phyloP scores from a whole-genome alignment of 1,139 yeast genomes.

The Geotrichum citri-aurantii region DNA sequence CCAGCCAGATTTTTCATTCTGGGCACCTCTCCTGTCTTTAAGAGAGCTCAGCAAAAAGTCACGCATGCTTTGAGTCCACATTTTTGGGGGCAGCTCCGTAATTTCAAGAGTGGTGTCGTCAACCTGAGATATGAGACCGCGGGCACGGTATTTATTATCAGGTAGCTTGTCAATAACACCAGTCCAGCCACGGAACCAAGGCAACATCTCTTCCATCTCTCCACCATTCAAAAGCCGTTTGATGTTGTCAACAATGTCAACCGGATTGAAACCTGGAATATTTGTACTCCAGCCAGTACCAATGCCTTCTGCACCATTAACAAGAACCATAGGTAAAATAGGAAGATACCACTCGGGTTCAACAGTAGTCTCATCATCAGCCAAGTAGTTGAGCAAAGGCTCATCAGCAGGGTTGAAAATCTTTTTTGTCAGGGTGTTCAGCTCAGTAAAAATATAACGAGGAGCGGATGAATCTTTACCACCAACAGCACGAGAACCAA shows the following conservation, averaged over 20 bases:
- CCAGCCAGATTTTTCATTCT: constrained; percentile 56
- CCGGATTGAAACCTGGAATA: constrained; percentile 86
- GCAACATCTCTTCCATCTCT: constrained; percentile 66
- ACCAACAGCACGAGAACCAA: constrained; percentile 95
- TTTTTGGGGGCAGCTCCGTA: constrained; percentile 85
- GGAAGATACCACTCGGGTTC: constrained; percentile 98
- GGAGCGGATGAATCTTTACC: constrained; percentile 99
- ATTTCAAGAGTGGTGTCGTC: constrained; percentile 80
- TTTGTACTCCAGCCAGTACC: constrained; percentile 99
- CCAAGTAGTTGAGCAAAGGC: constrained; percentile 69
- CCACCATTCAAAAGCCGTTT: constrained; percentile 69
- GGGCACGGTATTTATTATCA: constrained; percentile 62
- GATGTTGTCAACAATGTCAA: constrained; percentile 71
- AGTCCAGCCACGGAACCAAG: constrained; percentile 97
- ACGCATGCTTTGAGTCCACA: constrained; percentile 89
- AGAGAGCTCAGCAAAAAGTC: constrained; percentile 74
- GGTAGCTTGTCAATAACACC: constrained; percentile 63
- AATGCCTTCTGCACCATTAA: constrained; percentile 96
- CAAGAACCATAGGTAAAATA: constrained; percentile 83
- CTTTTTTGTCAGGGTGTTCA: constrained; percentile 66
- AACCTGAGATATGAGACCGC: constrained; percentile 74
- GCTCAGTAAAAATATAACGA: constrained; percentile 89
- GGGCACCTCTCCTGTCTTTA: constrained; percentile 29
- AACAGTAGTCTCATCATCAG: constrained; percentile 89
- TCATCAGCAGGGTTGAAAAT: constrained; percentile 79